Evolutionary conservation across 2,329 filamentous ascomycete genomes (phyloP).

Genomic region (Pestalotiopsis sp.): DNA sequence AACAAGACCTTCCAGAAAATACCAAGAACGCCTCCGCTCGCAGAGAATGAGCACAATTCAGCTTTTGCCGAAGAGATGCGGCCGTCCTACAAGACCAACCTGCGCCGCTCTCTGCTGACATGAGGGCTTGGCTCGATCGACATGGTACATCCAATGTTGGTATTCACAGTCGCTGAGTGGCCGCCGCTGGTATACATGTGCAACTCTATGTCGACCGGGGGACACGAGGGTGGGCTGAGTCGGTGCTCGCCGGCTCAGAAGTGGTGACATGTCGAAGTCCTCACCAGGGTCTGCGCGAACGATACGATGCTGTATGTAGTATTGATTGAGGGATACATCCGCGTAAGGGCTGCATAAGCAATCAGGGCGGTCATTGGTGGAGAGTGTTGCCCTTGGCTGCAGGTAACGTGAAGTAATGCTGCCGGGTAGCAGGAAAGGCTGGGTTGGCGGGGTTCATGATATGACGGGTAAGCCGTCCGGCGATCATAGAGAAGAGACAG

Average conservation of each 20-base stretch:
- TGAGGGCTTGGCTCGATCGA: background rate
- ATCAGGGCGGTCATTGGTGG: background rate
- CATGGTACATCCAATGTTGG: background rate
- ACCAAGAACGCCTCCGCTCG: background rate
- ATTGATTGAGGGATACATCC: background rate
- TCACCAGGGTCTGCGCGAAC: background rate
- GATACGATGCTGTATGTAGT: background rate
- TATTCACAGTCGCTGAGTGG: too few species aligned
- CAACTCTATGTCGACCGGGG: background rate
- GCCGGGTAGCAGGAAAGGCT: background rate
- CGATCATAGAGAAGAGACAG: background rate
- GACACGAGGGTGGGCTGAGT: background rate
- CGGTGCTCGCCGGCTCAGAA: background rate
- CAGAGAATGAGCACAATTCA: background rate
- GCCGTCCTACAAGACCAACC: background rate
- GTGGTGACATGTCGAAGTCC: background rate
- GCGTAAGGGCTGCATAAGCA: background rate
- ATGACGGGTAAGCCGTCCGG: background rate
- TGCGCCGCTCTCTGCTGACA: background rate
- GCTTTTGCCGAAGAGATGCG: background rate
- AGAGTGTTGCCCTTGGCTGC: background rate
- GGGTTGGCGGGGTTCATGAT: background rate
- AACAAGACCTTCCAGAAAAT: background rate
- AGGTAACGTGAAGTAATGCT: background rate
- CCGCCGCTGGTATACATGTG: background rate